Conservation (phyloP, 805 yeast species). For the Cephaloascus albidus region DNA sequence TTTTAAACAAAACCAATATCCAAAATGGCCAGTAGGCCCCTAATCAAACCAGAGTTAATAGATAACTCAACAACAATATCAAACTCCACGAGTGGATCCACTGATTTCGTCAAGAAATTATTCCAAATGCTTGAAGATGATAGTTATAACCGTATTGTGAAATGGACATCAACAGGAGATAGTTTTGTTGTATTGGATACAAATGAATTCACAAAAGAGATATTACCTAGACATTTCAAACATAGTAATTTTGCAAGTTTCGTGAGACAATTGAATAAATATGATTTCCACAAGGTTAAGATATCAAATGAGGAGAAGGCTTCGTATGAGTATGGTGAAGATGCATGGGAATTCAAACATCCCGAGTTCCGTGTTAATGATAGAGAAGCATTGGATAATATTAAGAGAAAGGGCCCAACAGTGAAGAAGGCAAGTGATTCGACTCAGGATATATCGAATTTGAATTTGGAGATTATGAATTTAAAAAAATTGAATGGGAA, state of each 20-base stretch:
- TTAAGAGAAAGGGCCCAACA: conserved; percentile 72
- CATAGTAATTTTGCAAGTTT: conserved; percentile 93
- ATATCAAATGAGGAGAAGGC: conserved; percentile 51
- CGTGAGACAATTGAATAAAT: conserved; percentile 91
- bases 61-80: neutral
- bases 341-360: conserved; percentile 93
- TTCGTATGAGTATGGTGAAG: conserved; percentile 52
- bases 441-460: conserved; percentile 6
- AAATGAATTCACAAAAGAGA: conserved; percentile 79
- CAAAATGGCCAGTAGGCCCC: neutral
- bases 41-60: neutral
- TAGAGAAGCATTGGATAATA: conserved; percentile 72
- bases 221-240: conserved; percentile 87
- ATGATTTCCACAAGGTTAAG: conserved; percentile 95
- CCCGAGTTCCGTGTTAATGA: conserved; percentile 78
- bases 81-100: conserved; percentile 33
- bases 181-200: conserved; percentile 86
- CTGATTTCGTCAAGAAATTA: conserved; percentile 70
- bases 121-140: conserved; percentile 82
- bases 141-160: conserved; percentile 62
- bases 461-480: conserved; percentile 21
- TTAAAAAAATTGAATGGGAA: conserved; percentile 25
- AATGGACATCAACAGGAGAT: conserved; percentile 84
- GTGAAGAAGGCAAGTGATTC: conserved; percentile 28
- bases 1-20: too few relatives aligned